phyloP scores from a whole-genome alignment of 208 protist genomes.

The Tritrichomonas musculus region DNA sequence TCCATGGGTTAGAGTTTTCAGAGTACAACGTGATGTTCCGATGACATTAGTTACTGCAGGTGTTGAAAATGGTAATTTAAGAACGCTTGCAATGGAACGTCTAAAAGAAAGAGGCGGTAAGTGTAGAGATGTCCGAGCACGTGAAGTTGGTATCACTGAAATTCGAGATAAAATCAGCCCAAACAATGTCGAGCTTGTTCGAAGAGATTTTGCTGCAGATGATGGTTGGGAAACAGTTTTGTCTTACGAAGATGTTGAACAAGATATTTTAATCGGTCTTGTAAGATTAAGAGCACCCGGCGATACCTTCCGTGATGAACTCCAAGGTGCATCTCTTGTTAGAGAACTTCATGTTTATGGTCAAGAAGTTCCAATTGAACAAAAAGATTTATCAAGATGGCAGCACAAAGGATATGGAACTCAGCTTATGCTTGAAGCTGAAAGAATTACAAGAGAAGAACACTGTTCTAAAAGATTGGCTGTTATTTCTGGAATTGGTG shows the following conservation, averaged over 20 bases:
- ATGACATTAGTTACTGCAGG: conserved; percentile 88
- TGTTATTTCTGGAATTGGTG: conserved; percentile 91
- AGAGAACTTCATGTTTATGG: conserved; percentile 93
- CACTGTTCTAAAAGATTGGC: conserved; percentile 74
- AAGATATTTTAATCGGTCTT: conserved; percentile 74
- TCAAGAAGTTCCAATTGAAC: conserved; percentile 58
- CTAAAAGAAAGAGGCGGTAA: conserved; percentile 70
- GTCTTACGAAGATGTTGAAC: conserved; percentile 71
- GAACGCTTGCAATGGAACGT: conserved; percentile 77
- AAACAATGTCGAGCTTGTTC: conserved; percentile 71
- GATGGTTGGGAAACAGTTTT: conserved; percentile 78
- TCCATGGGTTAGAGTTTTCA: conserved; percentile 95
- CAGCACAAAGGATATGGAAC: conserved; percentile 74
- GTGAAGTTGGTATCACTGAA: conserved; percentile 56
- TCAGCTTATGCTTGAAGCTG: conserved; percentile 84
- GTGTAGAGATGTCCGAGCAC: conserved; percentile 81
- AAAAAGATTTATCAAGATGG: conserved; percentile 71
- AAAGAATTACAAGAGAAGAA: conserved; percentile 73
- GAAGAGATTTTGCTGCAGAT: conserved; percentile 68
- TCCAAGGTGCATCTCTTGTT: conserved; percentile 62
- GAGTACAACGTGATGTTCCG: conserved; percentile 91
- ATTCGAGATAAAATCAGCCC: conserved; percentile 41
- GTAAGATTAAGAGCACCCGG: conserved; percentile 54
- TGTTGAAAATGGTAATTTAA: conserved; percentile 88
- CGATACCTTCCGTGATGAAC: conserved; percentile 68